Evolutionary conservation across 305 asterid genomes (phyloP), one percentile per base, ranked within the genome.

Genomic region (Lippia alba): DNA sequence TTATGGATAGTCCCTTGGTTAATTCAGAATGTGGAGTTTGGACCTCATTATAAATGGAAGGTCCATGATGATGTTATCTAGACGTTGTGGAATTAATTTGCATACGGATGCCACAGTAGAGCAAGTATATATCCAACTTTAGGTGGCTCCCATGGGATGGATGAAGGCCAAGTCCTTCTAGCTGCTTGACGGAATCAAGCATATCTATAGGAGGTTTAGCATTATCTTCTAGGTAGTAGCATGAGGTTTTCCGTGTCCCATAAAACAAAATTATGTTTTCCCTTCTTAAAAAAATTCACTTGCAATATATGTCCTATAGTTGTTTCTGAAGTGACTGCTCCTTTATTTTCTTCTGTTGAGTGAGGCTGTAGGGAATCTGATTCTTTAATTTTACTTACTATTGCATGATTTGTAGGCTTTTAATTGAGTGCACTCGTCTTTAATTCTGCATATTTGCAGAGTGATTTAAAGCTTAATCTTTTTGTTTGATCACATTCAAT

Each of bases 41-140:
- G 30, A 24, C 30, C 30, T 24, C 30, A 24, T 3, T 24, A 24
- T 24, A 24, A 24, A 24, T 24, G 3, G 30, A 24, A 24, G 30
- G 30, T 24, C 30, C 30, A 24, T 24, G 30, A 62, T 46, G 34
- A 1, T 34, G 40, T 53, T 59, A 24, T 51, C 36, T 66, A 53
- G 66, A 44, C 54, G 20, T 39, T 18, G 16, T 18, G 51, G 61
- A 19, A 36, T 54, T 36, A 41, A 70, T 49, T 50, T 64, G 9
- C 73, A 50, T 58, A 57, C 33, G 30, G 60, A 5, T 20, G 60
- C 33, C 20, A 30, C 17, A 41, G 12, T 56, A 24, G 11, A 56
- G 19, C n/a, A n/a, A 55, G 56, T 56, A 54, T 11, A 48, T 73
- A 48, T 44, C 59, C 34, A 4, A 15, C 14, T 40, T 69, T 72